Evolutionary conservation across 768 basidiomycete genomes (phyloP).

Genomic region (Psilocybe cyanescens): DNA sequence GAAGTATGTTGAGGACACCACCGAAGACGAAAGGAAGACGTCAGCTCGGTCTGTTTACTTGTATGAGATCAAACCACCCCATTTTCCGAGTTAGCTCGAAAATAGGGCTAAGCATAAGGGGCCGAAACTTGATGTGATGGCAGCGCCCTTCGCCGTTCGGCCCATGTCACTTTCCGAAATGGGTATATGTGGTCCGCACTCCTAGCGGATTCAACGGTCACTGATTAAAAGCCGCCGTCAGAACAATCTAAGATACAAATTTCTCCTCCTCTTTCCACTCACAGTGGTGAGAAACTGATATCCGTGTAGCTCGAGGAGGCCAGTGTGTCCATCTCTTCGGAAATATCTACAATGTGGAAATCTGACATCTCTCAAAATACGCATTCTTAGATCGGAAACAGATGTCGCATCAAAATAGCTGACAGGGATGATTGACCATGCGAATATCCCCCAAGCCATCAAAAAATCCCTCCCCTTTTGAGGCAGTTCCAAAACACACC

Average conservation of each 20-base stretch:
- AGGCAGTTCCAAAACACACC: neutral
- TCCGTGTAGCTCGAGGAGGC: neutral
- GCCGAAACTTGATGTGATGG: slow-evolving; percentile 11
- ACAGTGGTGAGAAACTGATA: neutral
- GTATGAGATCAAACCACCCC: slow-evolving; percentile 2
- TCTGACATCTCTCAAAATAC: neutral
- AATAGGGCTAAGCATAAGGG: slow-evolving; percentile 6
- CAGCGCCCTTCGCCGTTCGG: slow-evolving; percentile 2
- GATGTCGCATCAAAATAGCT: neutral
- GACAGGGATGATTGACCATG: neutral
- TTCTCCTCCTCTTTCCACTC: no score
- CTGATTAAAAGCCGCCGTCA: neutral
- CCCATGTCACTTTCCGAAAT: neutral
- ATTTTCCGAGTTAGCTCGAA: neutral
- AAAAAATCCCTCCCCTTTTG: neutral
- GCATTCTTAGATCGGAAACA: slow-evolving; percentile 4
- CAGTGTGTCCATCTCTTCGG: neutral
- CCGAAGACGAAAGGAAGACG: slow-evolving; percentile 6
- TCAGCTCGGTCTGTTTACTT: neutral
- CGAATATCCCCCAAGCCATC: neutral
- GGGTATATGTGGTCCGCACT: neutral
- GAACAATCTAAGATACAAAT: neutral
- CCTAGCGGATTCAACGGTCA: neutral
- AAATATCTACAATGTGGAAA: neutral
- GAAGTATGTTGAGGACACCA: slow-evolving; percentile 8